A percentile compares a stretch with the other conserved stretches of the same genome.
Evolutionary conservation across 2,329 filamentous ascomycete genomes (phyloP).

Genomic region (Fusarium verticillioides): DNA sequence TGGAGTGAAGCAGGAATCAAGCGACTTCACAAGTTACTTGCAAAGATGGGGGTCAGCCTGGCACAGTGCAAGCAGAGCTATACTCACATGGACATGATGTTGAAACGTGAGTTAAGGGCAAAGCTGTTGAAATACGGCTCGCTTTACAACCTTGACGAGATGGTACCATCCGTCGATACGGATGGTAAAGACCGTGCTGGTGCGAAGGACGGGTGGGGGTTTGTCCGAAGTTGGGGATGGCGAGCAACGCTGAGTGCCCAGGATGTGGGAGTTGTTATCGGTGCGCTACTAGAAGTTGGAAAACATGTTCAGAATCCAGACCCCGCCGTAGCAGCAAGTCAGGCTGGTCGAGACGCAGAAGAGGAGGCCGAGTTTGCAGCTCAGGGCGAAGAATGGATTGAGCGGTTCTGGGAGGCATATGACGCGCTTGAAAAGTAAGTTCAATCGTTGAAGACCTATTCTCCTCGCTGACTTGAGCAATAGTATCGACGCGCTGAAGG

Average conservation of each 20-base stretch:
- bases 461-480: slow-evolving; percentile 2
- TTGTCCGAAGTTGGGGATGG: slow-evolving; percentile 98
- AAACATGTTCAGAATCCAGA: slow-evolving; percentile 59
- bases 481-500: slow-evolving; percentile 80
- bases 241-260: slow-evolving; percentile 92
- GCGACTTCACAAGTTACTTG: slow-evolving; percentile 90
- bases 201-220: slow-evolving; percentile 93
- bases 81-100: slow-evolving; percentile 97
- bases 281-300: slow-evolving; percentile 92
- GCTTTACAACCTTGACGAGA: slow-evolving; percentile 91
- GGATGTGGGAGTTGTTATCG: slow-evolving; percentile 92
- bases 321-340: slow-evolving; percentile 45
- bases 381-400: slow-evolving; percentile 72
- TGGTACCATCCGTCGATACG: slow-evolving; percentile 83
- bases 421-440: slow-evolving; percentile 76
- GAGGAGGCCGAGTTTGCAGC: slow-evolving; percentile 60
- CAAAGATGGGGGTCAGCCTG: slow-evolving; percentile 97
- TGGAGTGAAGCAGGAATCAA: slow-evolving; percentile 93
- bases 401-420: slow-evolving; percentile 77
- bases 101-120: slow-evolving; percentile 87
- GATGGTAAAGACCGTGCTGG: slow-evolving; percentile 76
- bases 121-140: slow-evolving; percentile 92
- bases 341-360: slow-evolving; percentile 55
- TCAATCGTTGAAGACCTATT: not conserved
- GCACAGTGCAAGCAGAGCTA: slow-evolving; percentile 96